Base-by-base conservation (phyloP, 148 eudicot genomes). In the Cornus suecica region DNA sequence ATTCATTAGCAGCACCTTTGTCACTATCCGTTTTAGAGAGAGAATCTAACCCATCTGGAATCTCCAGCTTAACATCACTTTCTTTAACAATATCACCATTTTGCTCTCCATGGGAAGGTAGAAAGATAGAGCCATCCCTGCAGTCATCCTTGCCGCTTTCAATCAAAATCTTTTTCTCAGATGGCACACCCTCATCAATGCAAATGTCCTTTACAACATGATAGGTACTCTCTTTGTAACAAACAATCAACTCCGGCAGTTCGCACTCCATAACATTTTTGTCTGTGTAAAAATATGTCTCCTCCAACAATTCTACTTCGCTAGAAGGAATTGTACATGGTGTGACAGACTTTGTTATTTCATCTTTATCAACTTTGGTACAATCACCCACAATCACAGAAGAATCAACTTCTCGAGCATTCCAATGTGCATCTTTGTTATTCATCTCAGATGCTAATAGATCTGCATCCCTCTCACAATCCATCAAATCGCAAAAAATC, bases 151-250 rank as follows among this genome's bases (percentile, higher is more conserved):
- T 79, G 20, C 14, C 24, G 32, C 73, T 76, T 67, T 83, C 80
- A 71, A 81, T 69, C 87, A 84, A 80, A 65, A 62, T 79, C 80
- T 76, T 88, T 41, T 85, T 90, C 69, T 77, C 78, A 24, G 67
- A 54, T 51, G 87, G 87, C 68, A 88, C 65, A 28, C 97, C 97
- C 63, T 91, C 94, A 70, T 92, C 99, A 58, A 94, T 77, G 64
- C 90, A 88, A 70, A 92, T 94, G 84, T 95, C 97, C 83, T 90
- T 91, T 52, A 94, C 89, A 42, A 81, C 77, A 62, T 88, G 86
- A 75, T 66, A 85, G 69, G 77, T 72, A 31, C 71, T 83, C 78
- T 94, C 94, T 69, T 86, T 87, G 74, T 87, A 88, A 75, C 90
- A 87, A 75, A 90, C 88, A 34, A 83, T 65, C 69, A 87, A 65